These are phyloP conservation scores for Phytophthora tentaculata DNA, from an alignment of 352 stramenopile species.

Conservation along the genomic window DNA sequence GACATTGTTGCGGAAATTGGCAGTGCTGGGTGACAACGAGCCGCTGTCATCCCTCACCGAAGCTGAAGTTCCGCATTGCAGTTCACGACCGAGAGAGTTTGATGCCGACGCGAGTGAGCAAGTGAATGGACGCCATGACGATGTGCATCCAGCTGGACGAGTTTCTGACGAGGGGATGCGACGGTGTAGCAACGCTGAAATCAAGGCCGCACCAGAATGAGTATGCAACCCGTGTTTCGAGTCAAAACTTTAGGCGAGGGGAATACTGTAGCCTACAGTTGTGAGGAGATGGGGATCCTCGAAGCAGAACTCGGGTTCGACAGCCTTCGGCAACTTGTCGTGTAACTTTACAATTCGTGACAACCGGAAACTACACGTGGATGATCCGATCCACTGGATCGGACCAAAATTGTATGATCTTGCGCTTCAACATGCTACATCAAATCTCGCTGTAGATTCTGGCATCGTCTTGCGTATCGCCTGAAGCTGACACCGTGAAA, in stretches of 20 bases:
- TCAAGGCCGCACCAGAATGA: constrained; percentile 25
- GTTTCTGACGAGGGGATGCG: constrained; percentile 24
- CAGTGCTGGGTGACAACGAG: constrained; percentile 19
- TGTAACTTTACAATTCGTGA: neutral
- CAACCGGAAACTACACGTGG: neutral
- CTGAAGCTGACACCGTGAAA: constrained; percentile 18
- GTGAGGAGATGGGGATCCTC: constrained; percentile 22
- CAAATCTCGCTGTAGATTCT: constrained; percentile 22
- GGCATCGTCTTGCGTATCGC: constrained; percentile 36
- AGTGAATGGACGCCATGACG: constrained; percentile 6
- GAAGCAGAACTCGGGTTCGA: constrained; percentile 22
- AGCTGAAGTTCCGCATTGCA: constrained; percentile 6
- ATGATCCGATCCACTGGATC: neutral
- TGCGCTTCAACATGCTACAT: constrained; percentile 39
- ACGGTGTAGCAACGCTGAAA: constrained; percentile 22
- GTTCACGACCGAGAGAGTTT: constrained; percentile 9
- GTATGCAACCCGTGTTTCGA: constrained; percentile 26
- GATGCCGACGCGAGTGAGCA: constrained; percentile 8
- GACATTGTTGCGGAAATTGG: neutral
- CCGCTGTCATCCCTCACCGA: constrained; percentile 15
- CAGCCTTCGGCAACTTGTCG: constrained; percentile 2
- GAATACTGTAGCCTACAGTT: neutral
- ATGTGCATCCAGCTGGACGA: constrained; percentile 9
- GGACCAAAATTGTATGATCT: constrained; percentile 14
- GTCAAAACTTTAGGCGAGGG: neutral